Evolutionary conservation across 768 basidiomycete genomes (phyloP), one percentile per base, ranked within the genome.

Genomic region (Xerocomus potaroensis): DNA sequence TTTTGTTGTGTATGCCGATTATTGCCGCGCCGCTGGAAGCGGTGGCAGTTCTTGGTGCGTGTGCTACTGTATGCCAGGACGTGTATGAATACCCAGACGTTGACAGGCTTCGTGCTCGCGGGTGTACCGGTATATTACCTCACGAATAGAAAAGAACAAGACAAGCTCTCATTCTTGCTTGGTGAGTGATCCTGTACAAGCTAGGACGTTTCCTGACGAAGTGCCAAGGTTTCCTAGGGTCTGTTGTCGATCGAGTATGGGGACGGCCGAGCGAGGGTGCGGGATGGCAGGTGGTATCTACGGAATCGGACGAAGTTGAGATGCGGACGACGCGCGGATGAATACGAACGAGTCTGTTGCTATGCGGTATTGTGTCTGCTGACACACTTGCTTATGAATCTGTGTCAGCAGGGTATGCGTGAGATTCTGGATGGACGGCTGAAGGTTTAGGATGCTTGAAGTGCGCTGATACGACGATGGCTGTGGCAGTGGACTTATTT

Each of bases 21-120:
- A 84, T 94, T 47, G 95, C 95, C 3, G 93, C 94, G 18, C 95
- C 95, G 7, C 69, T 84, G 12, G 87, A 95, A 63, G 92, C 94
- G 0, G 64, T 89, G 6, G 83, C 92, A 8, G 94, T 92, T 6
- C 73, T 96, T 46, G 85, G 92, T 93, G 56, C 47, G 79, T 69
- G 33, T 12, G 10, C 10, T 21, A 8, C 19, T 27, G 26, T 30
- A 14, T 33, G 23, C 41, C 12, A 29, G 15, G 37, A 39, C 19
- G 16, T 30, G 21, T 33, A 10, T 22, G 26, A 42, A 8, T 15
- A 18, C 14, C 42, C 3, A 3, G 31, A 42, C 40, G 15, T 40
- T 49, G 22, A 36, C 56, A 91, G 89, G 77, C 3, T 93, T 93
- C 55, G 80, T 93, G 12, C 70, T 82, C 29, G 78, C 78, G 47